Conservation (phyloP, 23 red algal genomes). For the Gracilaria vermiculophylla region DNA sequence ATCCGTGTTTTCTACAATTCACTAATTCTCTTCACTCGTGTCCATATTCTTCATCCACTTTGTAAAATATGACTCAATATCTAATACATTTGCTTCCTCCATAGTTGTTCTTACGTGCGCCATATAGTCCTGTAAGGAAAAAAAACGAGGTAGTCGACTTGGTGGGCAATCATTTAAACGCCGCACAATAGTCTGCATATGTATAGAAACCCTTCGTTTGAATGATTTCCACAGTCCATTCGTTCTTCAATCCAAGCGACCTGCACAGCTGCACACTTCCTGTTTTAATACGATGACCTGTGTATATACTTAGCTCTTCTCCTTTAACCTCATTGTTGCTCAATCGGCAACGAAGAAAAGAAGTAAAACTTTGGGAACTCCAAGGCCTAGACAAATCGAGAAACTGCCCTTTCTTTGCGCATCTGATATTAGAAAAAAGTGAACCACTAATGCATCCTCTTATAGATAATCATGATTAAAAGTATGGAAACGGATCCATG, state of each 20-base stretch:
- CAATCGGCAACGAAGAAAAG: background rate
- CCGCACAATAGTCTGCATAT: slow-evolving; percentile 30
- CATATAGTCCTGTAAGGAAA: slow-evolving; percentile 1
- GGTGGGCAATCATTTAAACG: slow-evolving; percentile 45
- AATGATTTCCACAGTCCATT: slow-evolving; percentile 5
- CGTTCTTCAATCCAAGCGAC: slow-evolving; percentile 3
- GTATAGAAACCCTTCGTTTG: slow-evolving; percentile 18
- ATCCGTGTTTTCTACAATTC: too few species aligned
- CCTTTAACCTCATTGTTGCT: background rate
- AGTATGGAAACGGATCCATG: background rate
- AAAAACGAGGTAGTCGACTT: background rate
- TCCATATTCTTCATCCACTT: too few species aligned
- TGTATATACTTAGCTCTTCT: background rate
- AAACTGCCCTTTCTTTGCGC: background rate
- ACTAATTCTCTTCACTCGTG: too few species aligned
- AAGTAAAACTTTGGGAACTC: background rate
- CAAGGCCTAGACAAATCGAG: background rate
- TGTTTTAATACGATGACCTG: background rate
- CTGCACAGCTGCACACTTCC: slow-evolving; percentile 14
- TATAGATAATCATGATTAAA: slow-evolving; percentile 3
- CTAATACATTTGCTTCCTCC: background rate
- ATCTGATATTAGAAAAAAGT: background rate
- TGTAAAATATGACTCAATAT: too few species aligned
- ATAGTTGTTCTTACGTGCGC: background rate
- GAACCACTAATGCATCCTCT: background rate